These are phyloP conservation scores for Penicillium longicatenatum DNA, from an alignment of 495 filamentous ascomycete genomes.

Conservation along the genomic window DNA sequence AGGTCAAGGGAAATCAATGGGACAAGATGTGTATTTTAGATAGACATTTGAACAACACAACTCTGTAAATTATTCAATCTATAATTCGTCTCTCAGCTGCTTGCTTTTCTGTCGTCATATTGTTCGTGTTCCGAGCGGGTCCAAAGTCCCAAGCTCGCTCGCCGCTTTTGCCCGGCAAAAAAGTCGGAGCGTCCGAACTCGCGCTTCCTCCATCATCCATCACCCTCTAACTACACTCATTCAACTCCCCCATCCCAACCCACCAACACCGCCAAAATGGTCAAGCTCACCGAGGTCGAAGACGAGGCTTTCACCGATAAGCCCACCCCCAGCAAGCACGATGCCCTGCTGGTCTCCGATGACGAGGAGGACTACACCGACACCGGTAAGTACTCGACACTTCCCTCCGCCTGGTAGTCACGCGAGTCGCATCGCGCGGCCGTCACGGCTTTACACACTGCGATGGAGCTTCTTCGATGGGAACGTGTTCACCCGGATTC, in stretches of 20 bases:
- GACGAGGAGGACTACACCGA: constrained; percentile 91
- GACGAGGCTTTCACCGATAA: constrained; percentile 88
- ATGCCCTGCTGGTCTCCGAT: constrained; percentile 58
- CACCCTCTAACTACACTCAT: constrained; percentile 20
- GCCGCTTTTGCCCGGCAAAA: constrained; percentile 51
- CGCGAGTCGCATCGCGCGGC: constrained; percentile 13
- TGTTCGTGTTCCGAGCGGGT: constrained; percentile 14
- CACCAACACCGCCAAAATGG: constrained; percentile 66
- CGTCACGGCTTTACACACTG: not conserved
- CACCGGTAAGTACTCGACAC: constrained; percentile 62
- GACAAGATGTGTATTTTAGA: constrained; percentile 26
- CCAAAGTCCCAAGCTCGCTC: constrained; percentile 32
- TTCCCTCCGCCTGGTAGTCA: constrained; percentile 8
- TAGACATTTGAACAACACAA: constrained; percentile 22
- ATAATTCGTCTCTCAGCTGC: not conserved
- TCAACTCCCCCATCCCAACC: constrained; percentile 14
- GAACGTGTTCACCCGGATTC: not conserved
- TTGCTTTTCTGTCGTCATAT: constrained; percentile 2
- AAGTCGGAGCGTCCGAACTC: constrained; percentile 41
- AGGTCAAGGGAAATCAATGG: constrained; percentile 12
- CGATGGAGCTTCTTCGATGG: not conserved
- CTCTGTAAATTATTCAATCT: constrained; percentile 28
- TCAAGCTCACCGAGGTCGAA: constrained; percentile 92
- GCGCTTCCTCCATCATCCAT: constrained; percentile 35
- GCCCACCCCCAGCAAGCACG: constrained; percentile 59